Percentiles rank a stretch among this genome's conserved stretches.
Evolutionary conservation across 805 yeast species (phyloP).

Genomic region (Grigorovia transvaalensis): DNA sequence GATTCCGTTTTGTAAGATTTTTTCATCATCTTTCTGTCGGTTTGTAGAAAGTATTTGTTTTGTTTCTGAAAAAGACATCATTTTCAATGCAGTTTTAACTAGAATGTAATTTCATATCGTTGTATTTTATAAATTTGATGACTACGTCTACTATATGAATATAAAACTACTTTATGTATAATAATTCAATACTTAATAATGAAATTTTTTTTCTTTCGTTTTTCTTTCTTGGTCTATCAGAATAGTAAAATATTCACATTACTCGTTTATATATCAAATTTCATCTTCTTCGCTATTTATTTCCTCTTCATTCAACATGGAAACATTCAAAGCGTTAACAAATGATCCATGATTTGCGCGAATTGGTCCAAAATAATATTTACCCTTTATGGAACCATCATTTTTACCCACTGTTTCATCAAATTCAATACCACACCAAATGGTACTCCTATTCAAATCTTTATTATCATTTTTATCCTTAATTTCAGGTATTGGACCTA

Average conservation of each 20-base stretch:
- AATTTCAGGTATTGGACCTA: conserved; percentile 60
- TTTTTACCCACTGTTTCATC: conserved; percentile 84
- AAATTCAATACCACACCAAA: conserved; percentile 80
- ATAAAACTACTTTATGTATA: too few species aligned
- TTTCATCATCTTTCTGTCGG: too few species aligned
- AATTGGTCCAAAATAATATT: conserved; percentile 46
- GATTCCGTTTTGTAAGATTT: neutral
- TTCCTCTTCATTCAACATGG: conserved; percentile 46
- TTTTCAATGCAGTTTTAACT: neutral
- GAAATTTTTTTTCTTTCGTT: too few species aligned
- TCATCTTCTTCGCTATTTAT: conserved; percentile 33
- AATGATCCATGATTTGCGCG: conserved; percentile 60
- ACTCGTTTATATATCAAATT: neutral
- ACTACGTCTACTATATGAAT: conserved; percentile 16
- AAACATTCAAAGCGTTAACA: conserved; percentile 57
- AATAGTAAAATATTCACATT: too few species aligned
- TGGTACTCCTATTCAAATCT: conserved; percentile 5
- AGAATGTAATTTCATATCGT: neutral
- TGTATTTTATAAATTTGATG: neutral
- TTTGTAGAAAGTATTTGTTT: too few species aligned
- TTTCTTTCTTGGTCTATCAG: too few species aligned
- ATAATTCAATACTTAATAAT: too few species aligned
- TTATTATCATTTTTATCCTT: conserved; percentile 21
- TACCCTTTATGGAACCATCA: conserved; percentile 62
- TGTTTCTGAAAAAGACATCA: neutral